phyloP scores from a whole-genome alignment of 805 yeast species.

The Metschnikowia shivogae region DNA sequence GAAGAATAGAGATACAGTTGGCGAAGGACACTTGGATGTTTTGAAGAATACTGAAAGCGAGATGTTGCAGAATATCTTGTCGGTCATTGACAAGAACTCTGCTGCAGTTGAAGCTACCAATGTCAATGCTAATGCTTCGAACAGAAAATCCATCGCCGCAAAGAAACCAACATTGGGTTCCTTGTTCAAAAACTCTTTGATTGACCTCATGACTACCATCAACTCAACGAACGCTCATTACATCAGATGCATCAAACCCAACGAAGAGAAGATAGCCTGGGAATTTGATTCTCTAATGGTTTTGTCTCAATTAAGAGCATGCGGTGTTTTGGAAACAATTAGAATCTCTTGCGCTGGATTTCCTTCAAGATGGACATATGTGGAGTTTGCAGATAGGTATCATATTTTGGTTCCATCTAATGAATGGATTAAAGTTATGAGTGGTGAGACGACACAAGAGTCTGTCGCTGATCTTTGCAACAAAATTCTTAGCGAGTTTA shows the following conservation, averaged over 20 bases:
- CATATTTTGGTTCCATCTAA: constrained; percentile 74
- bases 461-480: constrained; percentile 63
- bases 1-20: constrained; percentile 95
- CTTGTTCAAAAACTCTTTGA: constrained; percentile 85
- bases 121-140: constrained; percentile 23
- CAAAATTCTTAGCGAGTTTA: constrained; percentile 59
- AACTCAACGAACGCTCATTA: constrained; percentile 94
- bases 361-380: constrained; percentile 94
- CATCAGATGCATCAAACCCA: constrained; percentile 96
- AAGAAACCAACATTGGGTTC: constrained; percentile 93
- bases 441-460: constrained; percentile 46
- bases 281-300: constrained; percentile 94
- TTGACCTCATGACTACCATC: constrained; percentile 89
- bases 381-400: constrained; percentile 86
- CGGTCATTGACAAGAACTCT: constrained; percentile 57
- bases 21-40: constrained; percentile 90
- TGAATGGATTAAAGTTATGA: constrained; percentile 60
- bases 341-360: constrained; percentile 96
- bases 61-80: constrained; percentile 60
- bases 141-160: constrained; percentile 41
- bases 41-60: constrained; percentile 65
- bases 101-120: constrained; percentile 44
- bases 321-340: constrained; percentile 97
- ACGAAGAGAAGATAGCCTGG: constrained; percentile 93
- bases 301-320: constrained; percentile 89